Conservation (phyloP, 352 stramenopile genomes). For the Discostella stelligera region DNA sequence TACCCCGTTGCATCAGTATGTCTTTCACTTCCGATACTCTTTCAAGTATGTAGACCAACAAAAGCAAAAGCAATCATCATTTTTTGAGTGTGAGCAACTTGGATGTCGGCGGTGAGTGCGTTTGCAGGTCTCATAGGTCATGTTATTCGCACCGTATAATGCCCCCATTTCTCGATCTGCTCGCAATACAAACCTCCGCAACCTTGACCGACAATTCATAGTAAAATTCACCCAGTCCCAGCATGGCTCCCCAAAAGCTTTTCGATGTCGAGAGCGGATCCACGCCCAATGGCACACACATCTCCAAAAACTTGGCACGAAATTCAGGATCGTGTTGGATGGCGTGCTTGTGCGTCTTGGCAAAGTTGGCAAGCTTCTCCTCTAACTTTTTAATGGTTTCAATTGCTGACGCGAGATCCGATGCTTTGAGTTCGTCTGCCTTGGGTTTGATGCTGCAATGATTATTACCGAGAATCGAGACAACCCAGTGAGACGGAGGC, state of each 20-base stretch:
- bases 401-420: conserved; percentile 65
- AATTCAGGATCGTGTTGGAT: conserved; percentile 80
- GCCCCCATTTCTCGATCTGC: conserved; percentile 86
- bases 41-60: background rate
- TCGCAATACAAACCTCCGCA: conserved; percentile 96
- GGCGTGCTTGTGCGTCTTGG: conserved; percentile 69
- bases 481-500: no score
- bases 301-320: conserved; percentile 71
- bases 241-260: conserved; percentile 95
- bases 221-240: conserved; percentile 99
- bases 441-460: conserved; percentile 36
- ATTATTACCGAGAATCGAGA: background rate
- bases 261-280: conserved; percentile 97
- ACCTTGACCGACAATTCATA: conserved; percentile 99
- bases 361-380: conserved; percentile 75
- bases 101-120: background rate
- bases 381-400: conserved; percentile 79
- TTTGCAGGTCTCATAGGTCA: background rate
- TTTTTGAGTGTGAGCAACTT: background rate
- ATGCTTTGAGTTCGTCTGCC: conserved; percentile 74
- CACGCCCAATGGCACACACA: conserved; percentile 80
- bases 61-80: background rate
- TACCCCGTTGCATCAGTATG: conserved; percentile 60
- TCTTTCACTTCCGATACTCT: conserved; percentile 78
- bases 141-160: conserved; percentile 75